A percentile compares a stretch with the other conserved stretches of the same genome.
Evolutionary conservation across 495 filamentous ascomycete species (phyloP).

Genomic region (Penicillium pulvis): DNA sequence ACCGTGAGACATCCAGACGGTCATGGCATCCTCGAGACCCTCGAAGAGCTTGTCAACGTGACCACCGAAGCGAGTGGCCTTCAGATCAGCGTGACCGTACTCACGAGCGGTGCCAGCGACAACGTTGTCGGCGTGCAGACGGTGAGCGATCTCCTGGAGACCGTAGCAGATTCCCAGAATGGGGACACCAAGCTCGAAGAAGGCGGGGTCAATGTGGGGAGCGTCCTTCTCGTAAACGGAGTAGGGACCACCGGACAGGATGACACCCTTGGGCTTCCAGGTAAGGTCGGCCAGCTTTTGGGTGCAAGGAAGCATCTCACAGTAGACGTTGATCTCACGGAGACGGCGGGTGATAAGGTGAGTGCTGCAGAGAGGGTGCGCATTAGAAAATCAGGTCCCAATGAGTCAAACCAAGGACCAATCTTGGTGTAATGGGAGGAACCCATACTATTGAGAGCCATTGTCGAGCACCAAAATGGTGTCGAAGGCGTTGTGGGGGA

Average conservation of each 20-base stretch:
- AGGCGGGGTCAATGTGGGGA: conserved; percentile 30
- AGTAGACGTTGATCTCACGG: conserved; percentile 80
- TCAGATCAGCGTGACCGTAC: conserved; percentile 30
- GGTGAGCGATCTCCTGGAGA: conserved; percentile 27
- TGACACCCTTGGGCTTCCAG: conserved; percentile 67
- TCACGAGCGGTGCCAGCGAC: conserved; percentile 24
- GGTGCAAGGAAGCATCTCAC: conserved; percentile 92
- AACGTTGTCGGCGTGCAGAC: conserved; percentile 24
- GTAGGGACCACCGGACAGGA: conserved; percentile 26
- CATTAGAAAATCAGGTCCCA: not conserved
- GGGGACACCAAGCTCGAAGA: conserved; percentile 27
- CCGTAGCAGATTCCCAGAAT: conserved; percentile 28
- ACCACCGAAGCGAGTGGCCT: conserved; percentile 14
- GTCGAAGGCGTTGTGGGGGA: conserved; percentile 61
- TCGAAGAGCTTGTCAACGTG: conserved; percentile 27
- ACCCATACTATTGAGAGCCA: conserved; percentile 46
- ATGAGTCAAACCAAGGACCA: conserved; percentile 31
- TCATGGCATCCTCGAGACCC: conserved; percentile 26
- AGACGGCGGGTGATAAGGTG: conserved; percentile 79
- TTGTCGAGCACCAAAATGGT: conserved; percentile 70
- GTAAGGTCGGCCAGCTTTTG: conserved; percentile 75
- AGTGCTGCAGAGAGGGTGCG: conserved; percentile 23
- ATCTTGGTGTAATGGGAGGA: conserved; percentile 44
- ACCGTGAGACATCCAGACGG: conserved; percentile 32
- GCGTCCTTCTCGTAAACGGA: conserved; percentile 29